Base-by-base conservation (phyloP, 2,329 filamentous ascomycete species). In the Xylaria sp. region DNA sequence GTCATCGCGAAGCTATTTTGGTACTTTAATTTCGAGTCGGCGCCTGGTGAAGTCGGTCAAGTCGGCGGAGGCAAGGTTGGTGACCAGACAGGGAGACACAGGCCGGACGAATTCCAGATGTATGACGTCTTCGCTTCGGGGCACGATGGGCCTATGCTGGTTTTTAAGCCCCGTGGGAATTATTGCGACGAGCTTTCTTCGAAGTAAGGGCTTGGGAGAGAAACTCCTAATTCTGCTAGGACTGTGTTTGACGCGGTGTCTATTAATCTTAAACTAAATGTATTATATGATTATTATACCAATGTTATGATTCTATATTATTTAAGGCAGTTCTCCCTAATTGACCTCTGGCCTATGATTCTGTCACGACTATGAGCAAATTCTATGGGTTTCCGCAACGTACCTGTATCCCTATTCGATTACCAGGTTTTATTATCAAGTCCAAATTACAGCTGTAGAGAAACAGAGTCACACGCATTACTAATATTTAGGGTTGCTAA, bases 21-120 rank as follows among this genome's bases (percentile, higher is more conserved):
- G 71, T 69, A 68, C 42, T 73, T 73, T 48, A 61, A 73, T 59
- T 73, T 73, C 27, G 64, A 68, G 40, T 23, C 23, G 1, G 70
- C 70, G 1, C 51, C 68, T 0, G 71, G 71, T 21, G 61, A 68
- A n/a, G n/a, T 32, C 3, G 71, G 70, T 16, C 29, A 64, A 57
- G 27, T 71, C 8, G 71, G 71, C 16, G 66, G 55, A 2, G 71
- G 71, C 2, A 66, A 60, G 9, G 35, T 58, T 1, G 71, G 69
- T 3, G 64, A 66, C 3, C 44, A 18, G 25, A 55, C 60, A 1
- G 71, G 70, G n/a, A 61, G 68, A 42, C 60, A 69, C 29, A 53
- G 70, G 21, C 50, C 58, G 2, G 63, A 23, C 16, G 70, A 73
- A 32, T 73, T 61, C 21, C 71, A 73, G 59, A 50, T 72, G 50